Evolutionary conservation across 1,139 yeast genomes (phyloP), one percentile per base, ranked within the genome.

Genomic region (Zygosaccharomyces sapae): DNA sequence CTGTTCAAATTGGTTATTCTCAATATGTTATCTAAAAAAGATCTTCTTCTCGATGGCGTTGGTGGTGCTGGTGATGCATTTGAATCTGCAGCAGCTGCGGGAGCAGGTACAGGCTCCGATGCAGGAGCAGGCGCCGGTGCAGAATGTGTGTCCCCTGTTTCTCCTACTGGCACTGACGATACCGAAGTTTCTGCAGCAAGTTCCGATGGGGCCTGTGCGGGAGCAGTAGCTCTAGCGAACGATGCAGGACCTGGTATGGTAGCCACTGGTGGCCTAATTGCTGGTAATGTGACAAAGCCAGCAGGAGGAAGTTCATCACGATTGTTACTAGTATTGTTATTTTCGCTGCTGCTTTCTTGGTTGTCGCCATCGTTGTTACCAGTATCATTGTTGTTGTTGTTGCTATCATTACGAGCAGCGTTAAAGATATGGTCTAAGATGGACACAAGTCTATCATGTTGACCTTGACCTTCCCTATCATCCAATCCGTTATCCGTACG

Each of bases 401-500:
- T 35, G 13, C 35, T 42, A 13, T 43, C 43, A 20, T 41, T 16
- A 19, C 37, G 45, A 24, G 39, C 43, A 6, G 48, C 47, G 41
- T 41, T 54, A 24, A 54, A 53, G n/a, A 54, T 45, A 27, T 53
- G 51, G 41, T 53, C 53, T 20, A 54, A 33, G 13, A 54, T 46
- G 2, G 52, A 29, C 40, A 55, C 47, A 7, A 54, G 38, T 30
- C 56, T 46, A 24, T 53, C 52, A 34, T 51, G 49, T 19, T 52
- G 54, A 19, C 45, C 37, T 9, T 31, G 43, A 5, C 33, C 38
- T 24, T 35, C 33, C 12, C 34, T 35, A 27, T 30, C 31, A 8
- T 24, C 45, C 5, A 22, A 35, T 16, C 37, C 36, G 6, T 42
- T 16, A 13, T 25, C 42, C 44, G 40, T 33, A n/a, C 45, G 48